Conservation (phyloP, 2,329 filamentous ascomycete species). For the Colletotrichum sp. region DNA sequence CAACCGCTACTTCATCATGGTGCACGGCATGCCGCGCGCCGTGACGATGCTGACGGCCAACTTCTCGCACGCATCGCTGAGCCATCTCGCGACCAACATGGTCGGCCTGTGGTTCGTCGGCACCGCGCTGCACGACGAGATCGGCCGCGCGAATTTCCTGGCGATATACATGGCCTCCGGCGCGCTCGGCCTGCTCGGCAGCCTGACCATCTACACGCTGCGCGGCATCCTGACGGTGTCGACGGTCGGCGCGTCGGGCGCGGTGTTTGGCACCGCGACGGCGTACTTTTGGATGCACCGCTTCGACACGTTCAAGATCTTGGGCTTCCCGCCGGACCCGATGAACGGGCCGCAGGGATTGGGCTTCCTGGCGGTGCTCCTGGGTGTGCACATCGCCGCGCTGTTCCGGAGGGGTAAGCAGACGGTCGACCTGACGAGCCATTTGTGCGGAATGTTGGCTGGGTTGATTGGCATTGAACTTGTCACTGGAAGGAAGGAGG, state of each 20-base stretch:
- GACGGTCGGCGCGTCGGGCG: conserved; percentile 71
- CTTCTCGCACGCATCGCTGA: conserved; percentile 71
- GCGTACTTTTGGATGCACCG: conserved; percentile 67
- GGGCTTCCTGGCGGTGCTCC: conserved; percentile 55
- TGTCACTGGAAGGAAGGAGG: conserved; percentile 26
- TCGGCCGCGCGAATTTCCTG: conserved; percentile 72
- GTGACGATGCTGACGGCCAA: conserved; percentile 65
- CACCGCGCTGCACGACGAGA: conserved; percentile 69
- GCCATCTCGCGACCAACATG: conserved; percentile 71
- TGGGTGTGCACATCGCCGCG: conserved; percentile 55
- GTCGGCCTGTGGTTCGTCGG: conserved; percentile 70
- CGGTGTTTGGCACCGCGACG: conserved; percentile 63
- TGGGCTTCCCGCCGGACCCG: conserved; percentile 61
- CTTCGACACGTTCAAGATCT: conserved; percentile 60
- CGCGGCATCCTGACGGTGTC: conserved; percentile 50
- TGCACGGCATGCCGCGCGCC: conserved; percentile 69
- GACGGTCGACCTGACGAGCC: conserved; percentile 56
- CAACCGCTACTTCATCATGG: conserved; percentile 71
- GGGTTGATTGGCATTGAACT: conserved; percentile 48
- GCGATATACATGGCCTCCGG: conserved; percentile 69
- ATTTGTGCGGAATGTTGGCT: conserved; percentile 55
- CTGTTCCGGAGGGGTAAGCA: conserved; percentile 46
- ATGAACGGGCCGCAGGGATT: conserved; percentile 58
- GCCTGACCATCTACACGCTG: conserved; percentile 56
- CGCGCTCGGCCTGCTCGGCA: conserved; percentile 62